Evolutionary conservation across 306 rosid genomes (phyloP).

Genomic region (Astragalus membranaceus): DNA sequence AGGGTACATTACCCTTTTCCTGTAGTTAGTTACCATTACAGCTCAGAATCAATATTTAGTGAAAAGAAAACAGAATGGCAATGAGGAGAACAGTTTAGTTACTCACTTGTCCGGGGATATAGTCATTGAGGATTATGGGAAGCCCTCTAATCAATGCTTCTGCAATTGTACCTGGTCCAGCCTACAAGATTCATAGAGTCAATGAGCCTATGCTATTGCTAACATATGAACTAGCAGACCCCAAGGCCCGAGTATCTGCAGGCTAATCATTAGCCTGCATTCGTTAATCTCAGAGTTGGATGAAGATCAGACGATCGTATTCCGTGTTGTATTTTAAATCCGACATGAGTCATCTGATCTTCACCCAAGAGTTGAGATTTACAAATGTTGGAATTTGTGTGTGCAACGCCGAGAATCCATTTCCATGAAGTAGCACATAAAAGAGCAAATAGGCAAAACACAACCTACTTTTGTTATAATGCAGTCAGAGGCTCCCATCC

Average conservation of each 20-base stretch:
- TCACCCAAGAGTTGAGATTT: no score
- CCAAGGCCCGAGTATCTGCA: no score
- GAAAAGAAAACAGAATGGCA: neutral
- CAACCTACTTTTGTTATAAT: slow-evolving; percentile 85
- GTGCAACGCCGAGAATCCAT: no score
- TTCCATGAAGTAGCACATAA: neutral
- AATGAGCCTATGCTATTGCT: slow-evolving; percentile 7
- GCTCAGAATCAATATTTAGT: neutral
- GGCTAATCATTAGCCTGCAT: no score
- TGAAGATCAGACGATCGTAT: no score
- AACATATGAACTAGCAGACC: neutral
- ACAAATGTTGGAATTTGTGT: no score
- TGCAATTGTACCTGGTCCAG: slow-evolving; percentile 98
- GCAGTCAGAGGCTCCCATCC: slow-evolving; percentile 99
- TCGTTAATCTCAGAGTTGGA: no score
- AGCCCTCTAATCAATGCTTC: slow-evolving; percentile 98
- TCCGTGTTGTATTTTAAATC: no score
- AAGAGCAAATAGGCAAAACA: neutral
- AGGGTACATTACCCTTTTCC: slow-evolving; percentile 98
- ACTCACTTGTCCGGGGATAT: slow-evolving; percentile 94
- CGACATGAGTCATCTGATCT: no score
- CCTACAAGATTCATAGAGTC: slow-evolving; percentile 37
- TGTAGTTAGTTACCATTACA: slow-evolving; percentile 23
- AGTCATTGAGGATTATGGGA: slow-evolving; percentile 89
- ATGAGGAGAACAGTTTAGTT: slow-evolving; percentile 1